phyloP scores from a whole-genome alignment of 2,329 filamentous ascomycete genomes.

The Aureobasidium subglaciale region DNA sequence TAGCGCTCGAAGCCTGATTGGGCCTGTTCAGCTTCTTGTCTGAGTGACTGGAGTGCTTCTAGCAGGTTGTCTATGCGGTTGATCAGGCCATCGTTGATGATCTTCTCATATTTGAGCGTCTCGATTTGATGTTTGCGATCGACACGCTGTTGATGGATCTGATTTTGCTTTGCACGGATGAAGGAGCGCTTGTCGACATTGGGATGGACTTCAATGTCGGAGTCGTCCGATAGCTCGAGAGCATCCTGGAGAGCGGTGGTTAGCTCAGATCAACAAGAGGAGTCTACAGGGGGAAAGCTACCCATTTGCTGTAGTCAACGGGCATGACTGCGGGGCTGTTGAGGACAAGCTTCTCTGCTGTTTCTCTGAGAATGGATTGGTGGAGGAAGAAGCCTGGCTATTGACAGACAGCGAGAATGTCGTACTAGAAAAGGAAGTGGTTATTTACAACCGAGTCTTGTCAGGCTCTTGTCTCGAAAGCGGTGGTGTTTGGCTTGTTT shows the following conservation, averaged over 20 bases:
- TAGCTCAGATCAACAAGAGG: not conserved
- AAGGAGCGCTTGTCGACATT: slow-evolving; percentile 99
- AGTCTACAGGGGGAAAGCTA: slow-evolving; percentile 25
- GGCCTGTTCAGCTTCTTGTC: slow-evolving; percentile 51
- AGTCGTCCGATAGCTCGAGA: slow-evolving; percentile 95
- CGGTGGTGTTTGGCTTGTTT: not conserved
- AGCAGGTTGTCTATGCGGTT: slow-evolving; percentile 76
- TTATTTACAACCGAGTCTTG: not conserved
- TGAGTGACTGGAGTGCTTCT: slow-evolving; percentile 65
- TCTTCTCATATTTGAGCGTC: slow-evolving; percentile 83
- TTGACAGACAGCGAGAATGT: not conserved
- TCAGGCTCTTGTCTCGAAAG: not conserved
- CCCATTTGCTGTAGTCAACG: slow-evolving; percentile 69
- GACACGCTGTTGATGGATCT: slow-evolving; percentile 87
- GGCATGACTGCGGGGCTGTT: slow-evolving; percentile 35
- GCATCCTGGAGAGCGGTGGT: slow-evolving; percentile 54
- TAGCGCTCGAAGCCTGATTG: slow-evolving; percentile 65
- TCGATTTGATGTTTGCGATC: slow-evolving; percentile 84
- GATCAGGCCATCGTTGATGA: slow-evolving; percentile 87
- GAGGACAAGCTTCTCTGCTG: not conserved
- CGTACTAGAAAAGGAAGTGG: not conserved
- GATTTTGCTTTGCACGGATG: slow-evolving; percentile 94
- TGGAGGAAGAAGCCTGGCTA: not conserved
- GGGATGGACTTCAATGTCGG: slow-evolving; percentile 94
- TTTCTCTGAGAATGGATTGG: not conserved